Percentiles rank a stretch among this genome's conserved stretches.
phyloP scores from a whole-genome alignment of 2,329 filamentous ascomycete species.

The Fusarium nurragi region DNA sequence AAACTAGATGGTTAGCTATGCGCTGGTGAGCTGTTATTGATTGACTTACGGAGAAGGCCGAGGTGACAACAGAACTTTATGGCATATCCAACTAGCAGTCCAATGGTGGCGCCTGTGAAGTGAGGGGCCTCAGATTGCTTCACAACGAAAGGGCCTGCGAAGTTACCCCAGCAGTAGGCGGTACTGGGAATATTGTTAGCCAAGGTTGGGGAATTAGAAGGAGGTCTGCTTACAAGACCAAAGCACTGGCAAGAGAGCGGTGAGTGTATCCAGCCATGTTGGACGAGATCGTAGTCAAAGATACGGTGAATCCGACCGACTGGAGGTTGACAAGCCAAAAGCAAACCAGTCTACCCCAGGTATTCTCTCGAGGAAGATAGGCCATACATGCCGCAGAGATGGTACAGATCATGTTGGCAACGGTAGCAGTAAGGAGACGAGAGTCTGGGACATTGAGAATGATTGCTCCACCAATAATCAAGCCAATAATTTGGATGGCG shows the following conservation, averaged over 20 bases:
- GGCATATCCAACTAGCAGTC: background rate
- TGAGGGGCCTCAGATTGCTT: constrained; percentile 4
- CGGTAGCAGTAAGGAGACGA: constrained; percentile 2
- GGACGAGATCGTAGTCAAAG: constrained; percentile 7
- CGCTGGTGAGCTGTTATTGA: rapidly evolving
- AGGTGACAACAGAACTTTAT: constrained; percentile 7
- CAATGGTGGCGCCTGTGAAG: constrained; percentile 1
- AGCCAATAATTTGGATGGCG: constrained; percentile 3
- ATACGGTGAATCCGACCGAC: constrained; percentile 5
- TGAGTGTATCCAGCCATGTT: constrained; percentile 15
- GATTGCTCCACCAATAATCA: constrained; percentile 2
- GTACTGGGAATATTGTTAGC: background rate
- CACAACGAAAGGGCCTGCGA: constrained; percentile 3
- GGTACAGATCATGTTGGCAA: constrained; percentile 7
- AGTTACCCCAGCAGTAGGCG: constrained; percentile 10
- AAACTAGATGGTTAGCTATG: background rate
- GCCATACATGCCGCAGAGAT: constrained; percentile 7
- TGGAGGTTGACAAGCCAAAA: constrained; percentile 10
- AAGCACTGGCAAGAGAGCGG: background rate
- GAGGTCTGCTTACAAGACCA: background rate
- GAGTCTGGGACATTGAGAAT: constrained; percentile 6
- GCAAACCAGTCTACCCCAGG: constrained; percentile 3
- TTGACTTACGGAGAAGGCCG: background rate
- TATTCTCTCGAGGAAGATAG: constrained; percentile 5
- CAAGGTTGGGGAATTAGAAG: rapidly evolving